Evolutionary conservation across 1,139 yeast genomes (phyloP), one percentile per base, ranked within the genome.

Genomic region (Pichia sp.): DNA sequence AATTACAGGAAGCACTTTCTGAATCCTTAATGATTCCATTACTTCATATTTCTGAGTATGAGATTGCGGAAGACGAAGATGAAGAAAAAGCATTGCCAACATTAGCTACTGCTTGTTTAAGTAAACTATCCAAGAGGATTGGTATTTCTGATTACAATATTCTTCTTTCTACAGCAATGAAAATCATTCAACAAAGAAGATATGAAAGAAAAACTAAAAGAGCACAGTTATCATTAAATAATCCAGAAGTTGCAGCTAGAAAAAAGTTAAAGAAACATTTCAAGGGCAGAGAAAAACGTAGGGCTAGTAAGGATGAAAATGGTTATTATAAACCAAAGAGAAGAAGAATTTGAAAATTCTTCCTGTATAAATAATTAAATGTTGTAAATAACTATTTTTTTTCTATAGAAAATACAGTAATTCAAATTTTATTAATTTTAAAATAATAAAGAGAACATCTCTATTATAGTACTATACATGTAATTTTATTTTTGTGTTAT

Each of bases 191-290:
- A 32, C 68, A 68, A 24, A 73, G 87, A 60, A 76, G 97, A 55
- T 72, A 73, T 47, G 93, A 86, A 38, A 77, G 97, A 62, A 79
- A 70, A 56, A 74, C 84, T 1, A 81, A 80, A 57, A 72, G 89
- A 45, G 83, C 95, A 0, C 80, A 84, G 49, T 65, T 86, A 60
- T 86, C 89, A 2, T 71, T 89, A 5, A 72, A 73, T 13, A 84
- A 85, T 5, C 98, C 98, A 0, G 95, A 83, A 18, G 63, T 75
- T 33, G 80, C 86, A 20, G 94, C 96, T 4, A 74, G 73, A 54
- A 76, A 84, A 60, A 86, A 84, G 63, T 59, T 85, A 53, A 80
- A 71, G 63, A 85, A 84, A 60, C 95, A 88, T 63, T 76, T 72
- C 38, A 74, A 81, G 53, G 74, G 76, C 33, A 76, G 93, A 60